These are phyloP conservation scores for Podila clonocystis DNA, from an alignment of 192 early-diverging fungal species.

Conservation along the genomic window DNA sequence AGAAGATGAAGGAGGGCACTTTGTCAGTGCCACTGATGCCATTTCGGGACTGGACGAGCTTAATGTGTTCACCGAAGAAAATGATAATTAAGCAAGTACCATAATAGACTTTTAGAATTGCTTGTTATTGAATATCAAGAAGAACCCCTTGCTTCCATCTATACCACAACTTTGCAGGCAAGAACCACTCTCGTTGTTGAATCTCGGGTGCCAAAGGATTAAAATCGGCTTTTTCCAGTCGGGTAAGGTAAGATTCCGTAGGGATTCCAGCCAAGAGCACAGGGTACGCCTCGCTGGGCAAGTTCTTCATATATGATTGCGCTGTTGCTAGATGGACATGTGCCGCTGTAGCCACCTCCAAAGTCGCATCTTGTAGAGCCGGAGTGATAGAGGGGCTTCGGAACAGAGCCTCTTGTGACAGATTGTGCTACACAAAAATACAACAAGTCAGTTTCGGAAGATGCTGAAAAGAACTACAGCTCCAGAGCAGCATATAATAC, in stretches of 20 bases:
- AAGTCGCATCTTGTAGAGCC: slow-evolving; percentile 80
- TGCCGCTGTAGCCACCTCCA: slow-evolving; percentile 87
- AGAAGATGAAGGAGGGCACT: slow-evolving; percentile 42
- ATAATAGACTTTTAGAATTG: not conserved
- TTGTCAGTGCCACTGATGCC: not conserved
- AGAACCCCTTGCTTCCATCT: slow-evolving; percentile 53
- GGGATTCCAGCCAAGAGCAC: slow-evolving; percentile 80
- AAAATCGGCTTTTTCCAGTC: slow-evolving; percentile 83
- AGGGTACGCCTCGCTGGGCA: slow-evolving; percentile 72
- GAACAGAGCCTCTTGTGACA: slow-evolving; percentile 82
- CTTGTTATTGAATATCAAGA: slow-evolving; percentile 29
- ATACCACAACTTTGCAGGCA: slow-evolving; percentile 72
- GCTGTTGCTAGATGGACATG: slow-evolving; percentile 80
- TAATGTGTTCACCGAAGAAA: not conserved
- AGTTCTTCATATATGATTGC: slow-evolving; percentile 65
- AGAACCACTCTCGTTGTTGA: slow-evolving; percentile 69
- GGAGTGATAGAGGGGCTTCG: slow-evolving; percentile 59
- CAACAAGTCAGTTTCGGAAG: not conserved
- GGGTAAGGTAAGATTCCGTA: slow-evolving; percentile 75
- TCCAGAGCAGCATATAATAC: not conserved
- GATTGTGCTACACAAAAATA: slow-evolving; percentile 62
- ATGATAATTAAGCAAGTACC: not conserved
- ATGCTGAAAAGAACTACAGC: not conserved
- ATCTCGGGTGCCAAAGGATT: slow-evolving; percentile 81
- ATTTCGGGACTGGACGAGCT: not conserved